Percentiles rank a stretch among this genome's conserved stretches.
Conservation (phyloP, 108 stramenopile species). For the Nitzschia inconspicua region DNA sequence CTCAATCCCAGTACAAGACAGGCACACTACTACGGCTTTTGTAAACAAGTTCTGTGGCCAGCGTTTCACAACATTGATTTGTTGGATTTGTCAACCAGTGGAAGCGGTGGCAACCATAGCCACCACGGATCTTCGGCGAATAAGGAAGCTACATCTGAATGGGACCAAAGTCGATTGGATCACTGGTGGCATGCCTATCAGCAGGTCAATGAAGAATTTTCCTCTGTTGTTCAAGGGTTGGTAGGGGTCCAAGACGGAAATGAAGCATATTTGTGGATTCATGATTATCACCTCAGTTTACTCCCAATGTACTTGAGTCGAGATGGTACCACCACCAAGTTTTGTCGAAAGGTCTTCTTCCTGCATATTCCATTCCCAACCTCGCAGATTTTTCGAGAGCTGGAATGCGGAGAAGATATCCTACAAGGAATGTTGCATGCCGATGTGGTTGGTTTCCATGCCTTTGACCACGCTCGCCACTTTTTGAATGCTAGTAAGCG, state of each 20-base stretch:
- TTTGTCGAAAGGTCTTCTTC: constrained; percentile 92
- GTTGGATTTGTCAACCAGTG: constrained; percentile 73
- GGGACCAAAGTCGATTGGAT: constrained; percentile 85
- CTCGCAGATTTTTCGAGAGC: constrained; percentile 94
- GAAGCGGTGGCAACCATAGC: constrained; percentile 19
- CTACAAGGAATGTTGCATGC: constrained; percentile 96
- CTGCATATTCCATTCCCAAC: constrained; percentile 99
- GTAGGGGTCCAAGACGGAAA: constrained; percentile 64
- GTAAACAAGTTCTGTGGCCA: constrained; percentile 97
- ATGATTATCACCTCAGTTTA: constrained; percentile 98
- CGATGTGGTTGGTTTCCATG: constrained; percentile 99
- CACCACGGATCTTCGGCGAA: neutral
- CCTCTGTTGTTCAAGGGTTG: constrained; percentile 55
- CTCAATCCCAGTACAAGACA: constrained; percentile 53
- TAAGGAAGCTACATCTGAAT: constrained; percentile 43
- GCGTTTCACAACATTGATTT: constrained; percentile 97
- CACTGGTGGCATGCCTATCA: constrained; percentile 90
- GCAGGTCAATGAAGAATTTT: constrained; percentile 82
- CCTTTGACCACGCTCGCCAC: constrained; percentile 99
- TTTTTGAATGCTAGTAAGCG: constrained; percentile 99
- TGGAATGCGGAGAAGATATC: constrained; percentile 91
- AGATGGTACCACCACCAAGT: constrained; percentile 22
- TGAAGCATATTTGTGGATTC: constrained; percentile 81
- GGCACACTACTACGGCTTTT: constrained; percentile 92
- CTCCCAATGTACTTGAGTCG: constrained; percentile 80